Evolutionary conservation across 805 yeast species (phyloP).

Genomic region (Candida germanica): DNA sequence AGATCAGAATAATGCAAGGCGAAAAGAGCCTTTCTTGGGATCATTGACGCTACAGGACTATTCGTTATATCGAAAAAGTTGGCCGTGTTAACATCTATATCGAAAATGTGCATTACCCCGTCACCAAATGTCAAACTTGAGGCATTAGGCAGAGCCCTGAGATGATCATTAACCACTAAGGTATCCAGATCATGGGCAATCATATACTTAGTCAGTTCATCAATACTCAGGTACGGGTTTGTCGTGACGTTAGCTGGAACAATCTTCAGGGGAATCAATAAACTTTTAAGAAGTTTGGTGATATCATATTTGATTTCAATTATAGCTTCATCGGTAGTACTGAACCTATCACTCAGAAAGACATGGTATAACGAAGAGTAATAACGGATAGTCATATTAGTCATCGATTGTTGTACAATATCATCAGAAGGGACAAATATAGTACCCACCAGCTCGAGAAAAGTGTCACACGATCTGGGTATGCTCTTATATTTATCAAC

Average conservation of each 20-base stretch:
- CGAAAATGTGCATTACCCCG: conserved; percentile 35
- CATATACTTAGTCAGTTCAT: conserved; percentile 12
- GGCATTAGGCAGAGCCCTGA: conserved; percentile 13
- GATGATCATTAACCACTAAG: conserved; percentile 19
- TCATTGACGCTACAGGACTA: conserved; percentile 22
- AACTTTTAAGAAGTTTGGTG: conserved; percentile 19
- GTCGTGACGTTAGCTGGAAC: conserved; percentile 4
- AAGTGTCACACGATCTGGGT: conserved; percentile 25
- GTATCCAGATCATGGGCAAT: conserved; percentile 11
- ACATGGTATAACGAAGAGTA: conserved; percentile 24
- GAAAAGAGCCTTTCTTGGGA: conserved; percentile 34
- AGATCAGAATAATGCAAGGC: conserved; percentile 53
- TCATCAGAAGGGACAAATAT: conserved; percentile 35
- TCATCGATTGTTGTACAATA: conserved; percentile 21
- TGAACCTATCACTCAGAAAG: conserved; percentile 15
- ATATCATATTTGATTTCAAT: conserved; percentile 31
- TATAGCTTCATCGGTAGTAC: conserved; percentile 29
- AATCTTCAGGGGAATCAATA: not conserved
- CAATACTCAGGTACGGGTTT: conserved; percentile 3
- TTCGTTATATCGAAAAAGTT: conserved; percentile 21
- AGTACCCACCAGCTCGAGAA: conserved; percentile 24
- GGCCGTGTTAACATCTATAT: conserved; percentile 3
- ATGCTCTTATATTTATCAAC: conserved; percentile 11
- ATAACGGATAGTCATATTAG: conserved; percentile 25
- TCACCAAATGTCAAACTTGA: conserved; percentile 24